Evolutionary conservation across 371 early-diverging fungal genomes (phyloP).

Genomic region (Fennellomyces sp.): DNA sequence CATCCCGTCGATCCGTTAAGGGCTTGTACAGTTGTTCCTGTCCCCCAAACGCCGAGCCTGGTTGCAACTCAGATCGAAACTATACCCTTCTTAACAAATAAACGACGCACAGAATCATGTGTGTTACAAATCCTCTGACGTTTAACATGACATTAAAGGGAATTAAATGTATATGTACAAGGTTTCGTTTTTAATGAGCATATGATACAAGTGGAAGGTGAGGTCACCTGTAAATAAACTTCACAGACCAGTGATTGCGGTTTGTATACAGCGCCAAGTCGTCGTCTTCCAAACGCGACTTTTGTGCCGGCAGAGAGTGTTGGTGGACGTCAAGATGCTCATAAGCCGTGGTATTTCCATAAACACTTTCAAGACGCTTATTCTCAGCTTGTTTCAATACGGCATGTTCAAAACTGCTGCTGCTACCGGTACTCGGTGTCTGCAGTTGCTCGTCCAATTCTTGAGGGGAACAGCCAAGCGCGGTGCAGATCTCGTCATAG

Average conservation of each 20-base stretch:
- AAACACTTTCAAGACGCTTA: background rate
- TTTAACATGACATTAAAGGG: too few species aligned
- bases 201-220: background rate
- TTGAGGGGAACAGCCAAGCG: conserved; percentile 60
- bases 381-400: background rate
- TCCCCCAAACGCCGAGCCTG: too few species aligned
- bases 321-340: background rate
- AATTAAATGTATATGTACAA: too few species aligned
- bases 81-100: too few species aligned
- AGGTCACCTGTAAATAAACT: conserved; percentile 2
- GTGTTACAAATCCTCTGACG: too few species aligned
- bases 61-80: too few species aligned
- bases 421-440: background rate
- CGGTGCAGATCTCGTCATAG: conserved; percentile 76
- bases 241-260: conserved; percentile 1
- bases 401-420: background rate
- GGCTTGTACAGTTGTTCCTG: background rate
- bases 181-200: background rate
- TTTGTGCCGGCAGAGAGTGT: background rate
- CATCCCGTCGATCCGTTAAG: background rate
- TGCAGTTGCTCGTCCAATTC: conserved; percentile 56
- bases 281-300: background rate
- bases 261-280: background rate
- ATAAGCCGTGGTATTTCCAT: background rate
- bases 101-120: too few species aligned